A percentile compares a stretch with the other conserved stretches of the same genome.
Evolutionary conservation across 352 stramenopile genomes (phyloP).

Genomic region (Aphanomyces euteiches): DNA sequence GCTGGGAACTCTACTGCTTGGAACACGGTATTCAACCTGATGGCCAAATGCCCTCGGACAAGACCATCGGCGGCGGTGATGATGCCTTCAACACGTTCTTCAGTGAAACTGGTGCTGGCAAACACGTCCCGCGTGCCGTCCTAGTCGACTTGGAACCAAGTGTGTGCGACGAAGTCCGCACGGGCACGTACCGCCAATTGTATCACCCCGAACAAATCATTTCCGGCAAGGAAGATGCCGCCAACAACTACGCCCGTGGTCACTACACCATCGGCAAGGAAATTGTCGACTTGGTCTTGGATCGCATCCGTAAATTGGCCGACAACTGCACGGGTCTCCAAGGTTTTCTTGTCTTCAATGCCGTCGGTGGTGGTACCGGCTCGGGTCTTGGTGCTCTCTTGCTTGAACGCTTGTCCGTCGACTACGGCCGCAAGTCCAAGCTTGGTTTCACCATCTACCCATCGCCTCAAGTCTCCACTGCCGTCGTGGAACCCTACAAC

Average conservation of each 20-base stretch:
- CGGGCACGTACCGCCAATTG: constrained; percentile 92
- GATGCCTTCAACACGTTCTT: no score
- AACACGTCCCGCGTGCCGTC: no score
- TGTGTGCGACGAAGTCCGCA: constrained; percentile 50
- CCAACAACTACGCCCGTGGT: constrained; percentile 85
- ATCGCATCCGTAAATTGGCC: constrained; percentile 96
- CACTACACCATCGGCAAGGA: constrained; percentile 94
- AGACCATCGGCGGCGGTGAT: no score
- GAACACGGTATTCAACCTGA: constrained; percentile 38
- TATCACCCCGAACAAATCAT: constrained; percentile 98
- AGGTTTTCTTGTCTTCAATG: constrained; percentile 97
- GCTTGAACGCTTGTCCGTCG: constrained; percentile 94
- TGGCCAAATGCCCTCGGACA: no score
- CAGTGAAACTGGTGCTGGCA: no score
- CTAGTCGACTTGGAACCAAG: no score
- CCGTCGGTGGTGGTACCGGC: constrained; percentile 95
- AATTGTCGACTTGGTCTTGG: constrained; percentile 95
- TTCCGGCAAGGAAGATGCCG: constrained; percentile 93
- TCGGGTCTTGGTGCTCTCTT: constrained; percentile 96
- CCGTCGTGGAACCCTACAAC: constrained; percentile 99
- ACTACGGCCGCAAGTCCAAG: constrained; percentile 98
- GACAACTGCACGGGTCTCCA: constrained; percentile 97
- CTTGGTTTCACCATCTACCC: constrained; percentile 97
- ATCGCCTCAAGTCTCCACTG: constrained; percentile 94
- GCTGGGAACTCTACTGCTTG: constrained; percentile 80